Conservation (phyloP, 2,329 filamentous ascomycete species). For the Diaporthe longicolla region DNA sequence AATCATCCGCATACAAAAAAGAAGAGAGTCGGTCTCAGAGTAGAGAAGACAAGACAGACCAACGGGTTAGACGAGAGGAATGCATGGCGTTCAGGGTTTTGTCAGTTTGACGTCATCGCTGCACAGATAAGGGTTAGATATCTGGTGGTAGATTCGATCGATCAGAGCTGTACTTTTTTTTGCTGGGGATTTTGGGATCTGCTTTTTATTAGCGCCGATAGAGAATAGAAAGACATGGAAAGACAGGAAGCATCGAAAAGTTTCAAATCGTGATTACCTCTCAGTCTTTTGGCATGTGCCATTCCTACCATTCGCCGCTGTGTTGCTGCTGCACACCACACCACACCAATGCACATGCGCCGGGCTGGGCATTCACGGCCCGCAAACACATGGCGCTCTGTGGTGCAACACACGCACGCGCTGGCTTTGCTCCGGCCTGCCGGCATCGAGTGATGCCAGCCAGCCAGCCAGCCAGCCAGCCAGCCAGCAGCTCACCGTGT, state of each 20-base stretch:
- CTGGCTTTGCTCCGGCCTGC: too few species aligned
- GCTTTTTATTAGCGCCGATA: background rate
- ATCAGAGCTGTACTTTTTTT: background rate
- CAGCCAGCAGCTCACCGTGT: slow-evolving; percentile 7
- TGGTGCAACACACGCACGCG: too few species aligned
- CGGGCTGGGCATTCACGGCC: background rate
- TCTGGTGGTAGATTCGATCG: background rate
- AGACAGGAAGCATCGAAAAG: background rate
- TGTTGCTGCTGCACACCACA: background rate
- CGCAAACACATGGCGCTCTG: background rate
- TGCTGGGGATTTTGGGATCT: background rate
- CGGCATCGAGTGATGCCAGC: background rate
- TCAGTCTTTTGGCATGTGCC: background rate
- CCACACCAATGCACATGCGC: background rate
- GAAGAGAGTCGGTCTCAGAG: background rate
- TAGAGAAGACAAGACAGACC: background rate
- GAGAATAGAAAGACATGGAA: background rate
- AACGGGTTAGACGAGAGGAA: too few species aligned
- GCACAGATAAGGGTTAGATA: slow-evolving; percentile 30
- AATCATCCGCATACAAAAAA: slow-evolving; percentile 17
- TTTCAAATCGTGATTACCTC: background rate
- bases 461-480: background rate
- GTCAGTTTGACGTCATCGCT: background rate
- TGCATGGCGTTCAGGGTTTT: too few species aligned
- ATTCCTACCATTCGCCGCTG: background rate